These are phyloP conservation scores for Trapa bicornis DNA, from an alignment of 345 rosid species.

Conservation along the genomic window DNA sequence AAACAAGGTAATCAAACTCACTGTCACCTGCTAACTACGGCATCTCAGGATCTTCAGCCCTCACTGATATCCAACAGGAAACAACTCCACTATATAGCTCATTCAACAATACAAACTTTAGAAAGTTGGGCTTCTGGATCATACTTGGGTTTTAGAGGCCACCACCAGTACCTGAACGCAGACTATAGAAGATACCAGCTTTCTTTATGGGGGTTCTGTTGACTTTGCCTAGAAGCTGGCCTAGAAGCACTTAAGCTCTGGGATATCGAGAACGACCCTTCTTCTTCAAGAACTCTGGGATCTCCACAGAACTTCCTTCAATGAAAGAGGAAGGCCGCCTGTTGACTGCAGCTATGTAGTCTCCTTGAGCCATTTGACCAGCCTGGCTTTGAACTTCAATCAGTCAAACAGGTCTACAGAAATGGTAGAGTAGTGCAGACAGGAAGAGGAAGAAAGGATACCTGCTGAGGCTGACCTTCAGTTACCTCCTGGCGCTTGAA, in stretches of 20 bases:
- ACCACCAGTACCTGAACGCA: not conserved
- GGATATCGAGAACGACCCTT: constrained; percentile 88
- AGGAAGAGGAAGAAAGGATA: constrained; percentile 8
- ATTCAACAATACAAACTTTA: not conserved
- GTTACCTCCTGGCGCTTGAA: constrained; percentile 81
- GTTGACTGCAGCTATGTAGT: constrained; percentile 35
- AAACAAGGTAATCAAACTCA: not conserved
- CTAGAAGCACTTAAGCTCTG: constrained; percentile 19
- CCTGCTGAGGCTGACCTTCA: constrained; percentile 64
- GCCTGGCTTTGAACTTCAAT: constrained; percentile 25
- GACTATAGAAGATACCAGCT: not conserved
- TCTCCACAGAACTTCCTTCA: constrained; percentile 71
- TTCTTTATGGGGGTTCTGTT: not conserved
- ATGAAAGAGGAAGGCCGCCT: constrained; percentile 49
- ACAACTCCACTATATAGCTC: not conserved
- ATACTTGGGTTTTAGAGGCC: not conserved
- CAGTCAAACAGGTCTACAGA: not conserved
- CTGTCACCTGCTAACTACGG: not conserved
- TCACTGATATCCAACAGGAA: not conserved
- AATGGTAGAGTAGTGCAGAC: not conserved
- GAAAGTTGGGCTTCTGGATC: not conserved
- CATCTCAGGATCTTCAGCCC: not conserved
- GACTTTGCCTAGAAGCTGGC: not conserved
- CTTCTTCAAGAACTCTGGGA: constrained; percentile 91
- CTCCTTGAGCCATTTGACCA: constrained; percentile 42